Evolutionary conservation across 331 rosid genomes (phyloP), one percentile per base, ranked within the genome.

Genomic region (Quercus lobata): DNA sequence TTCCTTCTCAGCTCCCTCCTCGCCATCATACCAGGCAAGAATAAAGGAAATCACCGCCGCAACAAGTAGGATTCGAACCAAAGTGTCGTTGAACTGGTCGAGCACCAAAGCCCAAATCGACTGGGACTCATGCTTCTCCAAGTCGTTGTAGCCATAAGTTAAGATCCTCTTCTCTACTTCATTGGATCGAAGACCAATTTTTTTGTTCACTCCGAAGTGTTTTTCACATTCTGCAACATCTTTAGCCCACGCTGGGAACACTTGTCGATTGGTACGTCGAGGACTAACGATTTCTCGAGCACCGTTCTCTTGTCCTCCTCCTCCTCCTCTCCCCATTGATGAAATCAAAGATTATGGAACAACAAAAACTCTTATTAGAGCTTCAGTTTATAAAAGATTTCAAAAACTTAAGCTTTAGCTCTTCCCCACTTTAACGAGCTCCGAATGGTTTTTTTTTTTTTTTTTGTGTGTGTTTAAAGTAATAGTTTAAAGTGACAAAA

Each of bases 31-130:
- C 97, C 88, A 92, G 10, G 96, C 97, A 46, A 92, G 83, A 3
- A 92, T 89, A 22, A 92, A 92, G 25, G 97, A 92, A 11, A 92
- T 54, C 3, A 92, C 89, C 12, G 97, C 97, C 15, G 97, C 97
- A 3, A 16, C 92, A 6, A 92, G 94, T 4, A 92, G 84, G 73
- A 92, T 91, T 32, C 96, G 73, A 19, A 92, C 97, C 85, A 92
- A 62, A 6, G 97, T 92, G 71, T 92, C 97, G 32, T 89, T 88
- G 56, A 92, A 91, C 91, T 92, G 97, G 1, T 92, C 96, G 37
- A 92, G 37, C 41, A 92, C 29, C 80, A 92, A 53, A 9, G 71
- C 78, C 91, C 91, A 92, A 17, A 92, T 89, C 24, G 97, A 89
- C 34, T 76, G 92, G 0, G 89, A 92, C 44, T 92, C 97, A 62